These are phyloP conservation scores for Aspergillus panamensis DNA, from an alignment of 495 filamentous ascomycete genomes.

Conservation along the genomic window DNA sequence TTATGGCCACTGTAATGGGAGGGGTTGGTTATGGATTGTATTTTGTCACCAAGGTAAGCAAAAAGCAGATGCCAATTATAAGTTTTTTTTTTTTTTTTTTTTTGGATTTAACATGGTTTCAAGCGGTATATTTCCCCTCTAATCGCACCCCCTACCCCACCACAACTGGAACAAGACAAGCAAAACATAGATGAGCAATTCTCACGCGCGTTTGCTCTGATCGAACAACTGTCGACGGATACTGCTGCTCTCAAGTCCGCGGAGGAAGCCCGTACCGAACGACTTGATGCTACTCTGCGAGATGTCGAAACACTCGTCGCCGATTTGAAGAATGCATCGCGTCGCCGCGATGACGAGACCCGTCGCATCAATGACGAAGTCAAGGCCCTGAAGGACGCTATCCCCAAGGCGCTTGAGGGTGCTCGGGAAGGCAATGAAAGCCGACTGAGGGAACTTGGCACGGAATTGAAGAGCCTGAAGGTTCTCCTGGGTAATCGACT, in stretches of 20 bases:
- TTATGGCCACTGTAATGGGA: slow-evolving; percentile 88
- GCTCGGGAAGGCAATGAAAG: slow-evolving; percentile 81
- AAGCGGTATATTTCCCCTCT: slow-evolving; percentile 87
- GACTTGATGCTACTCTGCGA: slow-evolving; percentile 74
- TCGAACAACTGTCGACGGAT: slow-evolving; percentile 88
- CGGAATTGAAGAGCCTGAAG: slow-evolving; percentile 90
- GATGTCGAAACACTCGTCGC: slow-evolving; percentile 80
- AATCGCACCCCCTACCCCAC: slow-evolving; percentile 88
- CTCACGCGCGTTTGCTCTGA: slow-evolving; percentile 80
- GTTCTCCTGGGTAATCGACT: slow-evolving; percentile 78
- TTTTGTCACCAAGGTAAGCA: slow-evolving; percentile 70
- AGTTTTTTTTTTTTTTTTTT: too few species aligned
- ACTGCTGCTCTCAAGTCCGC: slow-evolving; percentile 80
- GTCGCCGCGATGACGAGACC: slow-evolving; percentile 78
- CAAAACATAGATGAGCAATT: slow-evolving; percentile 87
- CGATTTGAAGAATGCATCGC: slow-evolving; percentile 73
- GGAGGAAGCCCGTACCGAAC: slow-evolving; percentile 78
- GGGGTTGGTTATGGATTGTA: slow-evolving; percentile 86
- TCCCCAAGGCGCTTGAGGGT: slow-evolving; percentile 82
- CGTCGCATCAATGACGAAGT: slow-evolving; percentile 85
- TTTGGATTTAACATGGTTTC: slow-evolving; percentile 13
- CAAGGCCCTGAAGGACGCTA: slow-evolving; percentile 70
- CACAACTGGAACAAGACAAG: slow-evolving; percentile 91
- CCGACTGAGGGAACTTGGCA: slow-evolving; percentile 77
- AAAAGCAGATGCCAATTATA: background rate